A percentile compares a stretch with the other conserved stretches of the same genome.
Evolutionary conservation across 371 early-diverging fungal genomes (phyloP).

Genomic region (Lichtheimia ornata): DNA sequence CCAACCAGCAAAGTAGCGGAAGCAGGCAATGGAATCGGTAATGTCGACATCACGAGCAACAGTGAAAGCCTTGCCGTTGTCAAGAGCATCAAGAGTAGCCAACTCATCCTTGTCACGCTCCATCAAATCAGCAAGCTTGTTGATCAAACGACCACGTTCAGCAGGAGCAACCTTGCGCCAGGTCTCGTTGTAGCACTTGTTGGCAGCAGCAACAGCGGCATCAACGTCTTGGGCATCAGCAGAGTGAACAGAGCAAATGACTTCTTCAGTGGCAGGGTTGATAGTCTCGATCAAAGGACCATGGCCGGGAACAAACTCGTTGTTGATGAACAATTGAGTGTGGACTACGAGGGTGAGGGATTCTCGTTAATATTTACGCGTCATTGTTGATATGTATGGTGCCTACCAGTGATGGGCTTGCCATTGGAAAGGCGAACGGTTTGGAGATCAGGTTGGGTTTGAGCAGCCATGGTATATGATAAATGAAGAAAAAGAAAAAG

Average conservation of each 20-base stretch:
- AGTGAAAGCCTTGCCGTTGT: constrained; percentile 83
- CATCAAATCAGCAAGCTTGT: constrained; percentile 74
- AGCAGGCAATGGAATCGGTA: constrained; percentile 64
- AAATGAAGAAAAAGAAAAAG: background rate
- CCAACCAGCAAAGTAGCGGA: constrained; percentile 80
- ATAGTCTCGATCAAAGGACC: constrained; percentile 56
- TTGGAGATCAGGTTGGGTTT: constrained; percentile 20
- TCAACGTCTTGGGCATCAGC: constrained; percentile 75
- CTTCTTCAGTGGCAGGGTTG: constrained; percentile 77
- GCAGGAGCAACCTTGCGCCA: constrained; percentile 68
- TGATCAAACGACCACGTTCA: constrained; percentile 36
- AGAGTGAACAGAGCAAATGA: constrained; percentile 71
- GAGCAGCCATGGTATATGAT: background rate
- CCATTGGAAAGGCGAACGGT: constrained; percentile 25
- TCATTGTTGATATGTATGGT: background rate
- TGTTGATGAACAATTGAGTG: constrained; percentile 72
- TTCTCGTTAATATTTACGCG: background rate
- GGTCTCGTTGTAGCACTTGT: constrained; percentile 63
- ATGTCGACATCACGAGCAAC: constrained; percentile 69
- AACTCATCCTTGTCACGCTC: constrained; percentile 71
- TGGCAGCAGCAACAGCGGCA: constrained; percentile 73
- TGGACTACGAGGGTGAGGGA: constrained; percentile 26
- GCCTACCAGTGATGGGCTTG: constrained; percentile 21
- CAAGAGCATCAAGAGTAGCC: constrained; percentile 80
- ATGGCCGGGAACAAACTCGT: constrained; percentile 68